These are phyloP conservation scores for Mrakiaceae sp. DNA, from an alignment of 1,284 basidiomycete genomes.

Conservation along the genomic window DNA sequence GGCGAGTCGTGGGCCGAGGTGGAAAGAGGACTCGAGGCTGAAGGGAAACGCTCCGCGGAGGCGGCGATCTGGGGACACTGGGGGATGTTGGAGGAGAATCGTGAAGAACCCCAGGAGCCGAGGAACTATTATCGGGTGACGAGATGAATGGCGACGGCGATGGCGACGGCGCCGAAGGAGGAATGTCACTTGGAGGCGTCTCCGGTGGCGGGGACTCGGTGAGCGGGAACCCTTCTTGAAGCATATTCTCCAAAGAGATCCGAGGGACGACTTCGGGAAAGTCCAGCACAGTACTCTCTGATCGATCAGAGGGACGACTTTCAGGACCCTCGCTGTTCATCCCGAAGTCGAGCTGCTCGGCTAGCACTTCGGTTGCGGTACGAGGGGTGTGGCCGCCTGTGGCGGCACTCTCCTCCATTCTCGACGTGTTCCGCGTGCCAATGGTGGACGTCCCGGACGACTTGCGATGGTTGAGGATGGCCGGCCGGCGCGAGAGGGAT, in stretches of 20 bases:
- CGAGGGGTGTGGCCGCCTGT: neutral
- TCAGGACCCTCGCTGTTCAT: neutral
- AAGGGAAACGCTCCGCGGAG: conserved; percentile 14
- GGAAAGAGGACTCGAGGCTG: conserved; percentile 23
- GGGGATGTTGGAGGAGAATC: neutral
- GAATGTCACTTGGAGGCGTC: neutral
- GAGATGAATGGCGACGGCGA: neutral
- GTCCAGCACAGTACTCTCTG: neutral
- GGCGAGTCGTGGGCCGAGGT: no score
- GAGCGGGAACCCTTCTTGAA: no score
- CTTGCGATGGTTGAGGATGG: no score
- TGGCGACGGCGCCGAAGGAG: neutral
- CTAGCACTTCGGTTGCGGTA: neutral
- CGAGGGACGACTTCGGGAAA: no score
- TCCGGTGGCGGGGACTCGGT: neutral
- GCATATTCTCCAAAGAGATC: no score
- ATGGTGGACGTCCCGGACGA: neutral
- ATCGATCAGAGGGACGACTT: neutral
- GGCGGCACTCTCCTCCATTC: neutral
- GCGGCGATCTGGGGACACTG: neutral
- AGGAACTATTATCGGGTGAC: neutral
- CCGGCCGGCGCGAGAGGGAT: no score
- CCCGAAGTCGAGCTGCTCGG: neutral
- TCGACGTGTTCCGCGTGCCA: neutral
- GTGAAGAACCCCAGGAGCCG: neutral